Evolutionary conservation across 768 basidiomycete genomes (phyloP), one percentile per base, ranked within the genome.

Genomic region (Leccinellum albellum): DNA sequence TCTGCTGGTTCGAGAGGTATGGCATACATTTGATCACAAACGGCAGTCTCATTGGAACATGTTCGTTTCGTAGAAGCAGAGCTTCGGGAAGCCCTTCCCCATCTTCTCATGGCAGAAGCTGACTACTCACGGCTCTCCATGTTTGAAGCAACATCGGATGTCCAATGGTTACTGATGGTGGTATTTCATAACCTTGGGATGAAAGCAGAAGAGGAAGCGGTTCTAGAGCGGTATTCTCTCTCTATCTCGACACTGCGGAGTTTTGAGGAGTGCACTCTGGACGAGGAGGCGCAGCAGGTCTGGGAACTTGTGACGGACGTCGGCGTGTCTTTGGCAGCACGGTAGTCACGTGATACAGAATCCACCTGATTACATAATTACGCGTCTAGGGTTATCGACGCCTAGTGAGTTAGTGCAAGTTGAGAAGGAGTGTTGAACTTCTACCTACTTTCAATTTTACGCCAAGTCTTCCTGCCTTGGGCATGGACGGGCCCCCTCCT

Each of bases 401-500:
- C 28, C 51, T 24, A 26, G 35, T 54, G 20, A 9, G 31, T n/a
- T n/a, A 48, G 24, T 55, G 44, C 15, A 42, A 29, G 55, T 23
- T 37, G 52, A 40, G 23, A 21, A 45, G 42, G 23, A 42, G 55
- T 26, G 60, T 57, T 61, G 14, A 51, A 59, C 58, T 56, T 60
- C 55, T 37, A 40, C 37, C 12, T 40, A 51, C 46, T 49, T 53
- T 50, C 51, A 20, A 28, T 51, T 60, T 54, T 55, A 49, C 55
- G 24, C 32, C 40, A 54, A 60, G 54, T 47, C 45, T 45, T 47
- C 45, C 40, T 45, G 44, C 35, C 42, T 57, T 29, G 66, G 71
- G 68, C 57, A 94, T 94, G 94, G 94, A 96, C 74, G 94, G 92
- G 55, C 86, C 87, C 65, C 88, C 91, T 58, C 92, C 94, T 51